Conservation (phyloP, 768 basidiomycete genomes). For the Agaricus subrufescens region DNA sequence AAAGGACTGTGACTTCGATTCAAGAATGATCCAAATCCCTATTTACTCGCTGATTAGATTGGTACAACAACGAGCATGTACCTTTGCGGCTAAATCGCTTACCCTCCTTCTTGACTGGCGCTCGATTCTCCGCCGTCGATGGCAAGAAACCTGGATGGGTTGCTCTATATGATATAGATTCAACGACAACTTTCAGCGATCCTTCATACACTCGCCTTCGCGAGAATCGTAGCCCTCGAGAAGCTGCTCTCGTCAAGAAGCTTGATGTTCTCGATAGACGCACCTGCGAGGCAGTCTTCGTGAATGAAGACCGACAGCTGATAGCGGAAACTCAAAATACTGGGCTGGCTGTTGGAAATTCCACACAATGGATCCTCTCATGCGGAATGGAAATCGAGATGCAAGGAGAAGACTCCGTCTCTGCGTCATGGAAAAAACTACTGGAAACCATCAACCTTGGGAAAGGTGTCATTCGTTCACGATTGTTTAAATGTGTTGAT, state of each 20-base stretch:
- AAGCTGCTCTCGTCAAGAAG: constrained; percentile 33
- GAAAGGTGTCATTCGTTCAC: constrained; percentile 35
- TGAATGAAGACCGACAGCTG: neutral
- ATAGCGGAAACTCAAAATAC: constrained; percentile 7
- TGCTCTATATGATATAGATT: constrained; percentile 46
- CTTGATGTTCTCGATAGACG: constrained; percentile 42
- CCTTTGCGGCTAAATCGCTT: constrained; percentile 44
- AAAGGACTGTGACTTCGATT: neutral
- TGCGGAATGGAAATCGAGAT: constrained; percentile 12
- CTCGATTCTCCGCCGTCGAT: constrained; percentile 38
- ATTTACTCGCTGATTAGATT: constrained; percentile 25
- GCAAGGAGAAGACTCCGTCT: neutral
- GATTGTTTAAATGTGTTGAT: constrained; percentile 36
- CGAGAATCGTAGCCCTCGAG: constrained; percentile 38
- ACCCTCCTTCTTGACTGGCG: constrained; percentile 42
- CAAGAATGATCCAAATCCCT: neutral
- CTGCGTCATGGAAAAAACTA: neutral
- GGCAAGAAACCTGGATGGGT: constrained; percentile 35
- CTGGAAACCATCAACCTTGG: neutral
- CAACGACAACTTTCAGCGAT: constrained; percentile 34
- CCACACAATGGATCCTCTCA: constrained; percentile 16
- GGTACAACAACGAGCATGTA: constrained; percentile 56
- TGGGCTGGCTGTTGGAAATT: constrained; percentile 13
- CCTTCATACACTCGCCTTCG: constrained; percentile 40
- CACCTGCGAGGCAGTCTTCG: constrained; percentile 25